Evolutionary conservation across 768 basidiomycete genomes (phyloP), one percentile per base, ranked within the genome.

Genomic region (Tricholoma sp.): DNA sequence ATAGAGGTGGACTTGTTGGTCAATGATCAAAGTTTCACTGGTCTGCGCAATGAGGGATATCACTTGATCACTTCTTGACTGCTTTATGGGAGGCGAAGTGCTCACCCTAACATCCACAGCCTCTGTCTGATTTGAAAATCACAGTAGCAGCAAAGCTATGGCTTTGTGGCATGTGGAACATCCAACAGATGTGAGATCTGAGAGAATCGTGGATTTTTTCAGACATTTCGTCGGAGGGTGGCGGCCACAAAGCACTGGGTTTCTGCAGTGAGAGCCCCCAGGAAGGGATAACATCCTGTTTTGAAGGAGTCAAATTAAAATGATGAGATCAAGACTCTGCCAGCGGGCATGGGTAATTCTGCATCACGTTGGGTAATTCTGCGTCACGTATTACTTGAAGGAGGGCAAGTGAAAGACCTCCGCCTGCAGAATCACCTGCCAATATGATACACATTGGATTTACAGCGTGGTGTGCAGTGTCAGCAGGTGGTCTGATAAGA

Each of bases 401-500:
- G 29, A 97, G 76, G 4, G 94, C 88, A 50, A 98, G 72, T 1
- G 84, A 80, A 11, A 98, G 74, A 0, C 93, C 94, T 7, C 94
- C 97, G 6, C 97, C 97, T 0, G 96, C 95, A 18, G 92, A 94
- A 72, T 94, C 94, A 2, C 97, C 97, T 0, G 86, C 86, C 15
- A 98, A 74, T 10, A 98, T 80, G 34, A 99, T 88, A 61, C 87
- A 85, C 0, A 79, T 77, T 0, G 97, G 94, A 45, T 86, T 79
- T 5, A 99, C 85, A 0, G 96, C 83, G 12, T 72, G 70, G 71
- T 98, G 97, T 17, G 81, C 75, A 4, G 91, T 84, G 3, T 76
- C 88, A 6, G 83, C 76, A 6, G 96, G 96, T 1, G 96, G 94
- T n/a, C 79, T 75, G 57, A 95, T 93, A 24, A 99, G 76, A 72